phyloP scores from a whole-genome alignment of 768 basidiomycete species.

The Melanogaster broomeanus region DNA sequence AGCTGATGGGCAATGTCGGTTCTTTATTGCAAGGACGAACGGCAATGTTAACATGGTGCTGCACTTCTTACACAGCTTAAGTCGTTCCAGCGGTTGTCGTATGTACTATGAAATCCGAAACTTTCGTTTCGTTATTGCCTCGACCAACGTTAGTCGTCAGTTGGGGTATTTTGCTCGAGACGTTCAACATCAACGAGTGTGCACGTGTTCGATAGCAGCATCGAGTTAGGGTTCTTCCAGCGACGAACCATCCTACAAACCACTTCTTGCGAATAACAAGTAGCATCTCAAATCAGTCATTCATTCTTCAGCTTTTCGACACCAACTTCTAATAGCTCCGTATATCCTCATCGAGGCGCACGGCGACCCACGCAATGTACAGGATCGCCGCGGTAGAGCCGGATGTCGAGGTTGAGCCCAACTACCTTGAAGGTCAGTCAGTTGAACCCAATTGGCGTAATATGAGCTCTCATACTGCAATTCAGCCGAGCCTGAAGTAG shows the following conservation, averaged over 20 bases:
- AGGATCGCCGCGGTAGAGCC: not conserved
- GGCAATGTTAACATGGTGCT: not conserved
- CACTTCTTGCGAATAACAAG: too few species aligned
- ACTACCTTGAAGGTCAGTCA: not conserved
- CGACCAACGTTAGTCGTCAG: too few species aligned
- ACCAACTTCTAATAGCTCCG: too few species aligned
- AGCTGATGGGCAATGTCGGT: constrained; percentile 45
- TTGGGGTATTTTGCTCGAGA: too few species aligned
- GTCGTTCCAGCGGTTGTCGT: too few species aligned
- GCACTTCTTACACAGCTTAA: not conserved
- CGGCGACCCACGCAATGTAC: not conserved
- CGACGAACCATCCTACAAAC: too few species aligned
- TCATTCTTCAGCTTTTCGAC: not conserved
- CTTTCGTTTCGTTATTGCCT: too few species aligned
- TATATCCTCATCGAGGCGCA: not conserved
- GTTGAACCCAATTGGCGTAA: not conserved
- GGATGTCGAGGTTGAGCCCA: not conserved
- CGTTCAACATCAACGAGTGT: too few species aligned
- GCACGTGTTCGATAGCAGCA: too few species aligned
- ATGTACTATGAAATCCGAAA: too few species aligned
- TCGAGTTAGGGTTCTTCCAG: too few species aligned
- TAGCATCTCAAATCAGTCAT: too few species aligned
- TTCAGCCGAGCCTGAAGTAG: not conserved
- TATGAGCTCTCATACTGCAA: not conserved
- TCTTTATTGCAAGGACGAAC: not conserved